Conservation (phyloP, 805 yeast species). For the Wickerhamomyces ciferrii region DNA sequence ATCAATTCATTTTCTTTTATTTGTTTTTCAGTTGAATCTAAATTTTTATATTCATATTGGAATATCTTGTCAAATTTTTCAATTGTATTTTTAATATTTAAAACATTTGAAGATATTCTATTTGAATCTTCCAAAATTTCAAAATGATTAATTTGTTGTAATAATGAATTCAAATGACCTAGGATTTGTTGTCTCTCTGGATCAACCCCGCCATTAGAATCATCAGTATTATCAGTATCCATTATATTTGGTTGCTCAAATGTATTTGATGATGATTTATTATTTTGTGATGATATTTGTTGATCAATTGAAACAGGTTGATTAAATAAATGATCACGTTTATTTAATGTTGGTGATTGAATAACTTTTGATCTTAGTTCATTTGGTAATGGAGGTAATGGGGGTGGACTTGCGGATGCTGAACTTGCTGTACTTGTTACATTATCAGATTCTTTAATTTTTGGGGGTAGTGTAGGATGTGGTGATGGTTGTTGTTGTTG, state of each 20-base stretch:
- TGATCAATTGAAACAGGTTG: neutral
- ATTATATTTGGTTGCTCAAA: conserved; percentile 19
- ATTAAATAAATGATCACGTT: neutral
- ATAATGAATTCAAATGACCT: conserved; percentile 13
- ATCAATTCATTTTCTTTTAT: conserved; percentile 24
- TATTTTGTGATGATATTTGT: neutral
- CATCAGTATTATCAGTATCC: conserved; percentile 8
- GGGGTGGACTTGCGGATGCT: conserved; percentile 22
- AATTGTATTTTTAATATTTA: conserved; percentile 26
- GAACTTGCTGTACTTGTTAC: conserved; percentile 3
- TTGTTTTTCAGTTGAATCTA: conserved; percentile 21
- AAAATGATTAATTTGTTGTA: conserved; percentile 18
- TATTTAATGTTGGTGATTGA: neutral
- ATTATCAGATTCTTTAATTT: conserved; percentile 4
- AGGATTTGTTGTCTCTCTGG: conserved; percentile 2
- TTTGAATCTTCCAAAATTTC: conserved; percentile 19
- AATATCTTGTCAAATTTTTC: conserved; percentile 31
- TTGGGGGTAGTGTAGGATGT: conserved; percentile 32
- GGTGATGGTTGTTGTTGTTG: neutral
- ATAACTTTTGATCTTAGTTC: conserved; percentile 10
- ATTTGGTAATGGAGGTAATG: conserved; percentile 35
- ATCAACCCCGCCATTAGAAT: neutral
- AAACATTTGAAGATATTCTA: conserved; percentile 15
- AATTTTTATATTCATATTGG: conserved; percentile 25
- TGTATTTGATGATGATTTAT: conserved; percentile 5